Evolutionary conservation across 2,329 filamentous ascomycete species (phyloP).

Genomic region (Davidsoniella eucalypti): DNA sequence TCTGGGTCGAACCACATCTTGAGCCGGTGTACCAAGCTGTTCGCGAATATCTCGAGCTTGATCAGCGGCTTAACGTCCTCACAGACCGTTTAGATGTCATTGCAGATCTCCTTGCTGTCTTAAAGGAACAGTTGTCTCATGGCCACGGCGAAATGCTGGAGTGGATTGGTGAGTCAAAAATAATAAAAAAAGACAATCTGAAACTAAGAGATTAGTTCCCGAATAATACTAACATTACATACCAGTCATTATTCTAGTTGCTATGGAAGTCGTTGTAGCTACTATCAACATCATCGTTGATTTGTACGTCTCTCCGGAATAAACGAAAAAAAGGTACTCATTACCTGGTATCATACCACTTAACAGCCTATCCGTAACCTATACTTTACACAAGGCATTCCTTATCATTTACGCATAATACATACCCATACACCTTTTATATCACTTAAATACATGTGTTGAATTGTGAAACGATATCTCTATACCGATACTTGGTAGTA

Average conservation of each 20-base stretch:
- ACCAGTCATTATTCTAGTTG: conserved; percentile 82
- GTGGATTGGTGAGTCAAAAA: conserved; percentile 56
- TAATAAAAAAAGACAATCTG: no score
- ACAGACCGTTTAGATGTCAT: conserved; percentile 80
- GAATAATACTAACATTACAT: conserved; percentile 13
- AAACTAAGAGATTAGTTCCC: not conserved
- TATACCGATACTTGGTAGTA: not conserved
- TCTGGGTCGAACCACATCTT: conserved; percentile 95
- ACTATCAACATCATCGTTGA: conserved; percentile 92
- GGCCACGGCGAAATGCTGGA: conserved; percentile 80
- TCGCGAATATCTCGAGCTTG: conserved; percentile 92
- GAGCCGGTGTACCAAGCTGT: conserved; percentile 95
- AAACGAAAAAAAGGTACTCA: not conserved
- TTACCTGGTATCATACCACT: not conserved
- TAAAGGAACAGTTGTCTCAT: conserved; percentile 91
- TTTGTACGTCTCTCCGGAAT: conserved; percentile 44
- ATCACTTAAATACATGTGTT: no score
- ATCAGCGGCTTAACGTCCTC: conserved; percentile 76
- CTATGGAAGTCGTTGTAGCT: conserved; percentile 84
- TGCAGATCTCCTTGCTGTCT: conserved; percentile 75
- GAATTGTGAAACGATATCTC: not conserved
- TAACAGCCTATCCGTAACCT: not conserved
- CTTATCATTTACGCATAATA: no score
- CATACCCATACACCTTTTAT: no score
- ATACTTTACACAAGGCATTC: no score